A percentile compares a stretch with the other conserved stretches of the same genome.
Evolutionary conservation across 1,284 basidiomycete genomes (phyloP).

Genomic region (Kwoniella shivajii): DNA sequence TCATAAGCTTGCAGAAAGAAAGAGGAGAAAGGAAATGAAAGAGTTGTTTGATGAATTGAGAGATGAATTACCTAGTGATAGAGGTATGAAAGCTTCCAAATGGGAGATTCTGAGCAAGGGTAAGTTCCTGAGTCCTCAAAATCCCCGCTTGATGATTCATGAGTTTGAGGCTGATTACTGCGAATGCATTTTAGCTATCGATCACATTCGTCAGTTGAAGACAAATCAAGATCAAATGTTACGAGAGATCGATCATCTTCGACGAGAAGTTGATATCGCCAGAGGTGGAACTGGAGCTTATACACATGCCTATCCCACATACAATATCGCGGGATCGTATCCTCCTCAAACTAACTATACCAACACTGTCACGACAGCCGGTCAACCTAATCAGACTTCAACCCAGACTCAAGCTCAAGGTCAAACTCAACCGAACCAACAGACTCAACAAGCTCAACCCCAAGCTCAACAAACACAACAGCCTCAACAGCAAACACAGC

Average conservation of each 20-base stretch:
- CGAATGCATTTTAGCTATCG: slow-evolving; percentile 79
- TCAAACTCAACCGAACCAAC: background rate
- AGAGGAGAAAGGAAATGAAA: slow-evolving; percentile 95
- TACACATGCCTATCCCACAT: slow-evolving; percentile 13
- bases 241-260: slow-evolving; percentile 73
- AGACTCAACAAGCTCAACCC: slow-evolving; percentile 3
- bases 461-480: slow-evolving; percentile 3
- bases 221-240: slow-evolving; percentile 71
- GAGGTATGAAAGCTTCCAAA: slow-evolving; percentile 92
- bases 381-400: background rate
- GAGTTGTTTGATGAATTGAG: slow-evolving; percentile 92
- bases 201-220: slow-evolving; percentile 72
- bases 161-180: too few relatives aligned
- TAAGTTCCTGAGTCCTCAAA: slow-evolving; percentile 50
- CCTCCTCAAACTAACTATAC: background rate
- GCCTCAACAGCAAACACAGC: background rate
- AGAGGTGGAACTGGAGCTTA: slow-evolving; percentile 20
- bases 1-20: slow-evolving; percentile 92
- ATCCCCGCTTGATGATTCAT: too few relatives aligned
- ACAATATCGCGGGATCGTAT: slow-evolving; percentile 11
- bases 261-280: slow-evolving; percentile 63
- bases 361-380: background rate
- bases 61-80: slow-evolving; percentile 84
- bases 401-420: background rate
- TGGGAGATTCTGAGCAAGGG: slow-evolving; percentile 96